phyloP scores from a whole-genome alignment of 495 filamentous ascomycete species.

The Aspergillus sclerotiicarbonarius region DNA sequence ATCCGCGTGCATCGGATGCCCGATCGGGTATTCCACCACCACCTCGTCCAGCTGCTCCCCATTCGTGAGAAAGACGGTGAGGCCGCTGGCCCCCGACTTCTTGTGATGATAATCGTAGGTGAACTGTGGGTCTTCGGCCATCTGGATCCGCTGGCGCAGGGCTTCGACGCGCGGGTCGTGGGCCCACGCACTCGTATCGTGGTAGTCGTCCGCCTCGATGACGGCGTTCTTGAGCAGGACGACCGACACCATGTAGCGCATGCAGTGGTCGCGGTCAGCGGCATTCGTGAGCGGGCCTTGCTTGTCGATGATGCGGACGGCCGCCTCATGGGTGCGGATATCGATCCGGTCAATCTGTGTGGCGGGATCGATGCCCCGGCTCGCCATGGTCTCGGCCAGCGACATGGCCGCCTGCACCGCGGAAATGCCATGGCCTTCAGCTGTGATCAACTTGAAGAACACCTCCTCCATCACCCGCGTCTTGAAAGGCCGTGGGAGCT shows the following conservation, averaged over 20 bases:
- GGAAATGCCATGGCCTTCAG: not conserved
- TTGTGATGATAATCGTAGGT: not conserved
- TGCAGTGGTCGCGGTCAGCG: not conserved
- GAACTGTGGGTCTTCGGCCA: not conserved
- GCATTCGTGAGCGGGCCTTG: not conserved
- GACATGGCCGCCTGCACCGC: not conserved
- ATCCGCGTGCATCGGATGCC: not conserved
- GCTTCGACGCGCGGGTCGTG: not conserved
- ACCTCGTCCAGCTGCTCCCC: not conserved
- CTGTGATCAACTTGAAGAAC: not conserved
- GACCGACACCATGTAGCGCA: not conserved
- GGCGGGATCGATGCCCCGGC: not conserved
- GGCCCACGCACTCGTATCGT: not conserved
- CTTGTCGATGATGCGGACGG: not conserved
- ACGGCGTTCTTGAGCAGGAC: not conserved
- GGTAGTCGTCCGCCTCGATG: not conserved
- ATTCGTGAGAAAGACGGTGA: not conserved
- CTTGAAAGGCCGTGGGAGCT: not conserved
- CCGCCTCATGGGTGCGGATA: not conserved
- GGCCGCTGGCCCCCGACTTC: not conserved
- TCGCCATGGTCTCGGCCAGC: not conserved
- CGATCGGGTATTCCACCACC: not conserved
- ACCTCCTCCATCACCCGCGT: not conserved
- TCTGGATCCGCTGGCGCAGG: not conserved
- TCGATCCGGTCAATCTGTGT: not conserved